Evolutionary conservation across 495 filamentous ascomycete genomes (phyloP).

Genomic region (Lichenothelia convexa): DNA sequence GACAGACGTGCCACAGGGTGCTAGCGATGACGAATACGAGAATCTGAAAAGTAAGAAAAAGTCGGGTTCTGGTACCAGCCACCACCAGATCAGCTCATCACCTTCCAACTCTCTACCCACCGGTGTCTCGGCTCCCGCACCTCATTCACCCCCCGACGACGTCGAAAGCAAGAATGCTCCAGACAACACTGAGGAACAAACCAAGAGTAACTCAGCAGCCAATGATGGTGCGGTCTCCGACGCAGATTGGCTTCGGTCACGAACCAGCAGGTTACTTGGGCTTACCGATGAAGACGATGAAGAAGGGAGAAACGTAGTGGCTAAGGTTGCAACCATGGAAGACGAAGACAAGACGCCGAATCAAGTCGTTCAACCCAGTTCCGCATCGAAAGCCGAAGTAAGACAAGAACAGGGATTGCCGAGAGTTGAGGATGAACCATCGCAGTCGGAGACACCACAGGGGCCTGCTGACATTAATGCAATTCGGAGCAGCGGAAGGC

Average conservation of each 20-base stretch:
- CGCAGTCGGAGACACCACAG: background rate
- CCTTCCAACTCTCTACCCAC: no score
- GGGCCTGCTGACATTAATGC: constrained; percentile 19
- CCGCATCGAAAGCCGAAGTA: no score
- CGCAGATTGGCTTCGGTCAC: constrained; percentile 80
- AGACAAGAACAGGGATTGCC: constrained; percentile 11
- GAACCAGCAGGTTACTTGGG: constrained; percentile 79
- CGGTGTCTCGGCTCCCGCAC: no score
- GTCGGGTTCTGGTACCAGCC: background rate
- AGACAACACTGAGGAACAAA: no score
- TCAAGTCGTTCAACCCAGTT: background rate
- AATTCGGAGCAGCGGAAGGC: constrained; percentile 40
- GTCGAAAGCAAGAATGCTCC: no score
- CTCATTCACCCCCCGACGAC: no score
- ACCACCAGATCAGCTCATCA: no score
- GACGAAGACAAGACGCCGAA: background rate
- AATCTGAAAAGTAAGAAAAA: constrained; percentile 25
- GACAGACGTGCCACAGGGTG: constrained; percentile 22
- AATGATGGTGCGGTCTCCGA: constrained; percentile 55
- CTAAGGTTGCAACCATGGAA: background rate
- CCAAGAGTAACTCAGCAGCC: no score
- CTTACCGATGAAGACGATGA: constrained; percentile 51
- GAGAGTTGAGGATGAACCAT: constrained; percentile 14
- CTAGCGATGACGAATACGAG: constrained; percentile 52
- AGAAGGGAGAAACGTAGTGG: background rate